Base-by-base conservation (phyloP, 805 yeast species). In the Isabelozyma heimii region DNA sequence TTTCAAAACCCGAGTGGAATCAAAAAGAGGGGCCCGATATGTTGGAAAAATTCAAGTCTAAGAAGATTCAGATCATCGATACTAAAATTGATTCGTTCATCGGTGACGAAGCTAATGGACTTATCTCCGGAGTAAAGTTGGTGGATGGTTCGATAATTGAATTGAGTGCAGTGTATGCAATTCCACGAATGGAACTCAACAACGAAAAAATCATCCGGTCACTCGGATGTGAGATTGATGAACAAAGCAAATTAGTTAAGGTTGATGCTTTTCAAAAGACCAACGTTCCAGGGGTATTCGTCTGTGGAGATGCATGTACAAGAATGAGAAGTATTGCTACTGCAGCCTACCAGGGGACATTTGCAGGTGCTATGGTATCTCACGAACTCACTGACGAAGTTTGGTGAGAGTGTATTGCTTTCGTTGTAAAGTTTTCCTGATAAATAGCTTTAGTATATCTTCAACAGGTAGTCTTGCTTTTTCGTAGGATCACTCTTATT, bases 341-440 rank as follows among this genome's bases (percentile, higher is more conserved):
- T 14, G 47, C 64, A 5, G 57, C 56, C 1, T 52, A 33, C 4
- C 49, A 49, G 15, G 54, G 52, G 8, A 42, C 24, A 10, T 26
- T 33, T 10, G 17, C 37, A 15, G 43, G 17, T 39, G 40, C 40
- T 6, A 38, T 38, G 40, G 24, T n/a, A 38, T 38, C 8, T 17
- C 6, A 38, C 12, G 40, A 38, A 28, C 10, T 28, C 10, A 10
- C 13, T 8, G 13, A 28, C 4, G 35, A 28, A 28, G 13, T 28
- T 12, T 28, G 35, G 35, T 28, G 6, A 28, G 13, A 10, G n/a
- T 8, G 30, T 27, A 27, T 27, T 27, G 30, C 30, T 27, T 27
- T 9, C 3, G 1, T 30, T 30, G n/a, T 2, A 30, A 6, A 5
- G 35, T 30, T 9, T 30, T 4, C 8, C 10, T 30, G 35, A 30